Base-by-base conservation (phyloP, 139 green algal genomes). In the Eudorina sp. region DNA sequence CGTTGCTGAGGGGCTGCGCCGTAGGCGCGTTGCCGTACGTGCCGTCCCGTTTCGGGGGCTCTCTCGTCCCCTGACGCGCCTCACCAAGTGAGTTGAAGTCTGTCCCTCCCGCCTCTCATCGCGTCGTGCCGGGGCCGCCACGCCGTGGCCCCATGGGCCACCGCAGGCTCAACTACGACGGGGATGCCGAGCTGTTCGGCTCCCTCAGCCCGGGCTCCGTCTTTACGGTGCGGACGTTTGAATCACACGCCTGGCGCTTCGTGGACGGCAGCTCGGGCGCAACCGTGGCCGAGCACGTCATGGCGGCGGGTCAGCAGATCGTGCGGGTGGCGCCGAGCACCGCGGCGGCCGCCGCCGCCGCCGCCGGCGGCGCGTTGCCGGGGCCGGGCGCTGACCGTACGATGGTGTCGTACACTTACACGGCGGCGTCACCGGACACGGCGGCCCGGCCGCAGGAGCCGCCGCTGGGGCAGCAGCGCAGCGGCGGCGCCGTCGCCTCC, bases 171-270 rank as follows among this genome's bases (percentile, higher is more conserved):
- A 86, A 86, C 58, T 86, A 86, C 45, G 80, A 86, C 13, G 80
- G 80, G 31, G 80, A 86, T 34, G 43, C 80, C 0, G 80, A 86
- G 58, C n/a, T 64, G n/a, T 86, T 86, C 58, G 80, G 62, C 41
- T 48, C n/a, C 5, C 53, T 84, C 13, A 60, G 27, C 60, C 78
- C 58, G 3, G 78, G 78, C 41, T 74, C 36, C 40, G n/a, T 45
- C 38, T 60, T 85, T 38, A 75, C 78, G 13, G 53, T 84, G 36
- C 53, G 43, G 3, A 86, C 80, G 13, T 86, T 60, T n/a, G 80
- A 86, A n/a, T 86, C 80, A 18, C 80, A 86, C 62, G 80, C 80
- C 29, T 86, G 80, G 80, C 80, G 80, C 41, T 86, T 86, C 60
- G 80, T 86, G 80, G 80, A 86, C 62, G n/a, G 29, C 27, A 21